These are phyloP conservation scores for Trichoderma guizhouense DNA, from an alignment of 2,329 filamentous ascomycete species.

Conservation along the genomic window DNA sequence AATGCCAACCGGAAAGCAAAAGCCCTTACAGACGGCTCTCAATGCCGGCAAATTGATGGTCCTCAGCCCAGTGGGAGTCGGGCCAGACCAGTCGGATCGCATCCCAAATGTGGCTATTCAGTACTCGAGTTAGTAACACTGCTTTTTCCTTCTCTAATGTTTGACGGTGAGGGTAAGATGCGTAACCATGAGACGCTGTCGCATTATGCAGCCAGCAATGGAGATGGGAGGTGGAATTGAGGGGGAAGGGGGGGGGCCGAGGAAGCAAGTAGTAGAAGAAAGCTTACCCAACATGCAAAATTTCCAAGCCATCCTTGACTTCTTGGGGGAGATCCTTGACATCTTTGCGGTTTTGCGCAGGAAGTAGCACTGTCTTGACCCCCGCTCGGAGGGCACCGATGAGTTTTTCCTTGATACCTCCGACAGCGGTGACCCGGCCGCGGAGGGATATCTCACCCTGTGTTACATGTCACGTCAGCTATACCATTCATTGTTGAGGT, in stretches of 20 bases:
- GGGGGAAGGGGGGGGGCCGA: not conserved
- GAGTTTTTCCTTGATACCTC: constrained; percentile 97
- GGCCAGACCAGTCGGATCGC: constrained; percentile 90
- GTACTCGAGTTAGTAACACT: constrained; percentile 30
- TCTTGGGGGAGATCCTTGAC: constrained; percentile 86
- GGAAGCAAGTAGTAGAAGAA: constrained; percentile 18
- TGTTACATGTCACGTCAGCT: constrained; percentile 28
- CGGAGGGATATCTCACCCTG: constrained; percentile 72
- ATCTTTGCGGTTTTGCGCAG: constrained; percentile 87
- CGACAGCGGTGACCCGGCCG: constrained; percentile 87
- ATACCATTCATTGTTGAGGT: constrained; percentile 18
- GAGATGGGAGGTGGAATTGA: not conserved
- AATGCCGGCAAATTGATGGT: constrained; percentile 63
- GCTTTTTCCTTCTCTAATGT: not conserved
- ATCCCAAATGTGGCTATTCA: constrained; percentile 82
- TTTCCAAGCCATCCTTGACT: constrained; percentile 81
- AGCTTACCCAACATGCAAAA: constrained; percentile 77
- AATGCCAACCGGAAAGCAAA: not conserved
- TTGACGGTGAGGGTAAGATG: not conserved
- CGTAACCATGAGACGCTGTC: not conserved
- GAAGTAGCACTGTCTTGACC: constrained; percentile 89
- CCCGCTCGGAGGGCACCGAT: constrained; percentile 91
- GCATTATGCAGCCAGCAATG: not conserved
- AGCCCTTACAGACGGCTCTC: constrained; percentile 70
- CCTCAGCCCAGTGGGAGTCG: constrained; percentile 76